Evolutionary conservation across 371 early-diverging fungal genomes (phyloP), one percentile per base, ranked within the genome.

Genomic region (Rhizopus stolonifer): DNA sequence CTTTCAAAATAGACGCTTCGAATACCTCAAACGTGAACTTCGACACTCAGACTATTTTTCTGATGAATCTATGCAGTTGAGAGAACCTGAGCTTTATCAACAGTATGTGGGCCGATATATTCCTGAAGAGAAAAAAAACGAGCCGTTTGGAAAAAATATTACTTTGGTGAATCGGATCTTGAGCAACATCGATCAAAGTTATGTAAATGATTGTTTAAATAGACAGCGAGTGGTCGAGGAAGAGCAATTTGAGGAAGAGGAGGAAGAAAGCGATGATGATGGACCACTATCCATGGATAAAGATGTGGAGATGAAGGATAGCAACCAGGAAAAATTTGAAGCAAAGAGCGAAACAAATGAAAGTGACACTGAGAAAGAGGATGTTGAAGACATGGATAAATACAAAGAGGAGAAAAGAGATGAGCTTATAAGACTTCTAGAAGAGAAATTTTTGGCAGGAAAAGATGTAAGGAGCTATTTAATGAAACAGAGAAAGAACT

Each of bases 161-260:
- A 65, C 53, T 24, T 60, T 78, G 10, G 77, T 80, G 0, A 57
- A 76, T 38, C 64, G 81, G 9, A 62, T 80, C 3, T 54, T 69
- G 7, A 65, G 60, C 19, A 69, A 74, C 54, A 71, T 77, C 7
- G 75, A 77, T 60, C 54, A 60, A 19, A 52, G 58, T 10, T 67
- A 64, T 53, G 74, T 67, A 5, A 46, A 51, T 7, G 67, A 74
- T 33, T 54, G 66, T 32, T 47, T 70, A 36, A 32, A 70, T 21
- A 44, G 24, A 26, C 70, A 77, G 39, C 61, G 67, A 31, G 38
- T 47, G 6, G 58, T 58, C 2, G 69, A 70, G 18, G 70, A 73
- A 31, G 76, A 77, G 17, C 78, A 76, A 48, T 64, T 65, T 34
- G 72, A 75, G 29, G 81, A 80, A 15, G 78, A 80, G 22, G 80